A percentile compares a stretch with the other conserved stretches of the same genome.
Evolutionary conservation across 192 early-diverging fungal genomes (phyloP).

Genomic region (Mortierella hygrophila): DNA sequence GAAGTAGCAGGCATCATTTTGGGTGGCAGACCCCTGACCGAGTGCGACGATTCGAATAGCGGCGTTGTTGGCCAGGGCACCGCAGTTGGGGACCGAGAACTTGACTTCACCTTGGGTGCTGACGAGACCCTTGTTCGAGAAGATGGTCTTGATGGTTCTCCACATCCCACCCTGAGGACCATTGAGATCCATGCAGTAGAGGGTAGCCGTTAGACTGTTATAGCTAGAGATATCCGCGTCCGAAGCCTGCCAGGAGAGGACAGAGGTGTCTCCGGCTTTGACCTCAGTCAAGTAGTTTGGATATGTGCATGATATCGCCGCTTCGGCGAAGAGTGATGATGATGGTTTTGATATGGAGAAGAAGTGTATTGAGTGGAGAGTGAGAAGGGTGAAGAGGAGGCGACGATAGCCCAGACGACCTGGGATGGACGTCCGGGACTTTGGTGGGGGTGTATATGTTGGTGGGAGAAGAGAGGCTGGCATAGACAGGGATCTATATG

Average conservation of each 20-base stretch:
- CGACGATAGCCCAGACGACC: background rate
- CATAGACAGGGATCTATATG: background rate
- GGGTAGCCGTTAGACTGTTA: constrained; percentile 26
- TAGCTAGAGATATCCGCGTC: constrained; percentile 6
- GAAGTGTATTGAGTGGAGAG: constrained; percentile 3
- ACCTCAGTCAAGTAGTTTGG: constrained; percentile 42
- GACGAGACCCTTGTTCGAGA: constrained; percentile 14
- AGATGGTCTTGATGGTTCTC: constrained; percentile 26
- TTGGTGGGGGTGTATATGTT: background rate
- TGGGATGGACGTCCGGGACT: background rate
- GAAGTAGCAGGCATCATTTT: constrained; percentile 33
- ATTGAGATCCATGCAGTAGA: constrained; percentile 53
- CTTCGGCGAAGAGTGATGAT: constrained; percentile 3
- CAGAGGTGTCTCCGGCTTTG: constrained; percentile 21
- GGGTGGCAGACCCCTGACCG: background rate
- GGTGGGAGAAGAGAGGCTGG: background rate
- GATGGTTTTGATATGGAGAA: background rate
- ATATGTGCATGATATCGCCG: constrained; percentile 30
- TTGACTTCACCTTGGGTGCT: background rate
- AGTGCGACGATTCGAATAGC: constrained; percentile 40
- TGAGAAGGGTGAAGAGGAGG: background rate
- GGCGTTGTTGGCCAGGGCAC: constrained; percentile 17
- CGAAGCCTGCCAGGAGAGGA: constrained; percentile 19
- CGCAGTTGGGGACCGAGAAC: constrained; percentile 45
- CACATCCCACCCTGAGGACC: constrained; percentile 39